phyloP scores from a whole-genome alignment of 2,329 filamentous ascomycete species.

The Fusarium sp. region DNA sequence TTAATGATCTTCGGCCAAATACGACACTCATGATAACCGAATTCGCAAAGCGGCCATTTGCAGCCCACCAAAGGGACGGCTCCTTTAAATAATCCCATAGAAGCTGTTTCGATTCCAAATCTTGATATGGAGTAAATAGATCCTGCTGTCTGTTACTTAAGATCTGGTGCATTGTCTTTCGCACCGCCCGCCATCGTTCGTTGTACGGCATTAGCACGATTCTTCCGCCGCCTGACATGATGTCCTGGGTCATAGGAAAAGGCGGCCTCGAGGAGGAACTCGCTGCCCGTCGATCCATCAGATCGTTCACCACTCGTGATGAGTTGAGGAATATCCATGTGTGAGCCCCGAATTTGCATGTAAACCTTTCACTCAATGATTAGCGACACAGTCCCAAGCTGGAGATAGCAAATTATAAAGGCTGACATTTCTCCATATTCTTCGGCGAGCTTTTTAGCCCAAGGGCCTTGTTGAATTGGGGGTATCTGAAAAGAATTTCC shows the following conservation, averaged over 20 bases:
- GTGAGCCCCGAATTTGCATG: neutral
- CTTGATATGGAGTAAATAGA: conserved; percentile 17
- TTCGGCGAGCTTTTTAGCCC: too few species aligned
- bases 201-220: conserved; percentile 20
- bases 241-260: neutral
- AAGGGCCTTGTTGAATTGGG: too few species aligned
- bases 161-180: conserved; percentile 19
- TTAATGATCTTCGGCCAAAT: neutral
- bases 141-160: conserved; percentile 2
- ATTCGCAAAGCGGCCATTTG: neutral
- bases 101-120: conserved; percentile 21
- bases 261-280: neutral
- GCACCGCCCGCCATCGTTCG: conserved; percentile 9
- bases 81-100: neutral
- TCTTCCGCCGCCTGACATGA: neutral
- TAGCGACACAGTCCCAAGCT: too few species aligned
- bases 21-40: neutral
- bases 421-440: too few species aligned
- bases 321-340: neutral
- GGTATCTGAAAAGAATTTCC: too few species aligned
- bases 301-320: neutral
- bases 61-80: neutral
- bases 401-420: too few species aligned
- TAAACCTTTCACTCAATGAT: too few species aligned
- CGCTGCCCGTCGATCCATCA: neutral